Evolutionary conservation across 192 early-diverging fungal species (phyloP), one percentile per base, ranked within the genome.

Genomic region (Allomyces javanicus): DNA sequence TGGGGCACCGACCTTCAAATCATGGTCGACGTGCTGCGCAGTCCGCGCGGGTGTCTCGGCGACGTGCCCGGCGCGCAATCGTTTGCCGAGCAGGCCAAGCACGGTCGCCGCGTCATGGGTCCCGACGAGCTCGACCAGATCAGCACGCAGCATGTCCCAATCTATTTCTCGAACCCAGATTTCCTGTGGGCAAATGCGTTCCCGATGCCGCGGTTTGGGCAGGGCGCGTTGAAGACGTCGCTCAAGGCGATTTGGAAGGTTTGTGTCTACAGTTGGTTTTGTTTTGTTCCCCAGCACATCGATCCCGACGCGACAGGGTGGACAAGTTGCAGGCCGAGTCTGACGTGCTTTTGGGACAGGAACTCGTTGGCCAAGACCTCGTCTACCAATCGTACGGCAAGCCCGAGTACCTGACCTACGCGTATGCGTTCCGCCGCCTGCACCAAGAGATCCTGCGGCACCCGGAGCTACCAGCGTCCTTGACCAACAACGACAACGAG

Each of bases 1-100:
- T 94, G 87, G 88, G 93, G 91, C 27, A 82, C 87, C 45, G 93
- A 93, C 68, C 70, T 91, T 65, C 91, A 94, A 72, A 74, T 92
- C 1, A 81, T 79, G 58, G 76, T 84, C 64, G 93, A 96, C 62
- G 75, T 89, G 1, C 74, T 91, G 26, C 74, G 76, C 25, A 78
- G 80, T 43, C 65, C 80, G 68, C 72, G 79, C 50, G 89, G 85
- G 4, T 72, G 70, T 22, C 45, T 86, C 21, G 86, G 86, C 19
- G 81, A 21, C 50, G 50, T n/a, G 50, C 50, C 50, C 50, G 33
- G 33, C 7, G 33, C 33, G 7, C 33, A 40, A 9, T 40, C 33
- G 7, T 9, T 40, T 40, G 33, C 7, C 7, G 33, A 40, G 33
- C 33, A 40, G 7, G 21, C 12, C 50, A 58, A 58, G 17, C 12